Evolutionary conservation across 73 alveolate genomes (phyloP).

Genomic region (Stentor roeselii): DNA sequence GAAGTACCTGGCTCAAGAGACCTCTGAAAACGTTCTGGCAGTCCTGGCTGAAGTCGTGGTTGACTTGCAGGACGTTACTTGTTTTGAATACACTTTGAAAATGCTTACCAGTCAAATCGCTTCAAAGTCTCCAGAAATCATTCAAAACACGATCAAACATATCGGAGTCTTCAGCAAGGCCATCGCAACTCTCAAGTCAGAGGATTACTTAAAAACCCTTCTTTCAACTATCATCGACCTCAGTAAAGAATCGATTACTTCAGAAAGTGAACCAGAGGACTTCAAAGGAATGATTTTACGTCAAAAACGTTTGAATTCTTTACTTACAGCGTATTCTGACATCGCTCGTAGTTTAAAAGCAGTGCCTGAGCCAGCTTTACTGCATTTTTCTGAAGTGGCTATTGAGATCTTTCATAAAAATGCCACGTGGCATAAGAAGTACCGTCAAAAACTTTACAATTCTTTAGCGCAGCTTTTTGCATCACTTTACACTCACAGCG

Average conservation of each 20-base stretch:
- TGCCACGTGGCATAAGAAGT: not conserved
- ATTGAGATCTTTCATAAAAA: not conserved
- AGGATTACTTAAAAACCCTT: constrained; percentile 36
- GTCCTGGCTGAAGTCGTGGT: constrained; percentile 13
- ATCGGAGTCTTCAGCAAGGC: constrained; percentile 65
- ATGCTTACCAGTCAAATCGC: not conserved
- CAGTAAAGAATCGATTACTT: constrained; percentile 38
- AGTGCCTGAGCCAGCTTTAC: constrained; percentile 2
- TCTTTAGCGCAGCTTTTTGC: constrained; percentile 14
- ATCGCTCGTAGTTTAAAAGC: not conserved
- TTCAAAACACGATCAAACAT: not conserved
- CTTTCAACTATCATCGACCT: constrained; percentile 47
- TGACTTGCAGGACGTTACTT: not conserved
- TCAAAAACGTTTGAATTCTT: not conserved
- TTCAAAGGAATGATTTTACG: not conserved
- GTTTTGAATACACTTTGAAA: constrained; percentile 11
- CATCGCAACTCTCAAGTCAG: constrained; percentile 38
- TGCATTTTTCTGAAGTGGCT: constrained; percentile 20
- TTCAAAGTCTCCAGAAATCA: not conserved
- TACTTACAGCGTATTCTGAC: constrained; percentile 31
- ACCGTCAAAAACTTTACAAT: not conserved
- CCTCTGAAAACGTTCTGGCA: not conserved
- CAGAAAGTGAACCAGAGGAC: constrained; percentile 40
- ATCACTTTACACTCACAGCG: not conserved
- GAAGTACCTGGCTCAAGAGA: constrained; percentile 5